Base-by-base conservation (phyloP, 2,329 filamentous ascomycete genomes). In the Ceratocystis albifundus region DNA sequence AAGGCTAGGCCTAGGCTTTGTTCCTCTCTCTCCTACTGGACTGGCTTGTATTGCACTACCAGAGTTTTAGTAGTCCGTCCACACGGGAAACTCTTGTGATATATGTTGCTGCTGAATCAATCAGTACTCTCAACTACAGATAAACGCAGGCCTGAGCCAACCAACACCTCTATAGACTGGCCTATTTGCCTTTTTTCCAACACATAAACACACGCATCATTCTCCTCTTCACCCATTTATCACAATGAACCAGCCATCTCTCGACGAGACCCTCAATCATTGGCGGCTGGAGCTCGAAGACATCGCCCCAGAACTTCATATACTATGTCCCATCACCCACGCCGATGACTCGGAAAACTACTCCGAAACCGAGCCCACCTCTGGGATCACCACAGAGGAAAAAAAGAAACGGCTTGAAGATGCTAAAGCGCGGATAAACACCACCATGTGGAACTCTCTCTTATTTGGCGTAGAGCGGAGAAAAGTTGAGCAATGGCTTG, bases 391-490 rank as follows among this genome's bases (percentile, higher is more conserved):
- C 6, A 70, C 71, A 20, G 78, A 79, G 7, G 78, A 82, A 69
- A 86, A 84, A 72, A 73, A 77, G 62, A 71, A 76, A 53, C 77
- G 82, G 6, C 82, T 89, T 22, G 72, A 80, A 63, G 79, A 85
- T 66, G 82, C 80, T 15, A 77, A 80, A 44, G 72, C 75, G 7
- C 80, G 88, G 41, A 78, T 85, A 68, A 78, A 86, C 69, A 79
- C 84, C 41, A 85, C 86, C 63, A 84, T 88, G 69, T 84, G 83
- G 72, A 88, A 84, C 68, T 85, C 86, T 69, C 78, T 88, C 53
- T 82, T 91, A 15, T 79, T 90, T 66, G 88, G 86, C 20, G 84
- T 89, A 69, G 82, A 81, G 66, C 79, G 82, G 62, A 82, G 84
- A 61, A 80, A 83, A 63, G 82, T 83, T 2, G 82, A 82, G 32